Evolutionary conservation across 75 land plant genomes (phyloP), one percentile per base, ranked within the genome.

Genomic region (Picea sitchensis): DNA sequence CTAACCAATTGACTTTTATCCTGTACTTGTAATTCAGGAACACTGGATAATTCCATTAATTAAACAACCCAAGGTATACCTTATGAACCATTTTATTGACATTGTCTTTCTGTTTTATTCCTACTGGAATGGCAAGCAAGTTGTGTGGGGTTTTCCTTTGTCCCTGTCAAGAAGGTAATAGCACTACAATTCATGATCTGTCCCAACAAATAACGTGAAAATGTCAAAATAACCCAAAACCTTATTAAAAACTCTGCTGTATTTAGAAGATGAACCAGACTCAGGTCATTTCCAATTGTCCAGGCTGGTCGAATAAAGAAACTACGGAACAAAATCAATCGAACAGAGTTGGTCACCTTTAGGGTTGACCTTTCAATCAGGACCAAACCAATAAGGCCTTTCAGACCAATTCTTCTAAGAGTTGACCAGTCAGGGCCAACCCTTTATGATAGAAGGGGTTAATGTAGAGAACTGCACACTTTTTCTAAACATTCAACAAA

Each of bases 41-140:
- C 15, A 68, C 72, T 32, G 38, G 34, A 68, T 0, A 68, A 5
- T 6, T 4, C 20, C 17, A 68, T 32, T 68, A 68, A 68, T 32
- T 36, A 14, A 32, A 68, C 17, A 34, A 15, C 72, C 36, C 32
- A 15, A 68, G 38, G 34, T 38, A 41, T 58, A 90, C 93, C 90
- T 93, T 94, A 58, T 81, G 72, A 58, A 96, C 89, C 77, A 96
- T 92, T 73, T 86, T 61, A 78, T 94, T 77, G 17, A 96, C 99
- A 73, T 72, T 79, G 59, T 86, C 88, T 47, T 91, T 94, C 82
- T 96, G 98, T 81, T 89, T 84, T 78, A 95, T 86, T 69, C 99
- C 99, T 79, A 91, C 99, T 58, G 99, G 87, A 20, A 95, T 82
- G 4, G 98, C 93, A 59, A 96, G 83, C 65, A 96, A 84, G 78